Base-by-base conservation (phyloP, 148 eudicot genomes). In the Fallopia convolvulus region DNA sequence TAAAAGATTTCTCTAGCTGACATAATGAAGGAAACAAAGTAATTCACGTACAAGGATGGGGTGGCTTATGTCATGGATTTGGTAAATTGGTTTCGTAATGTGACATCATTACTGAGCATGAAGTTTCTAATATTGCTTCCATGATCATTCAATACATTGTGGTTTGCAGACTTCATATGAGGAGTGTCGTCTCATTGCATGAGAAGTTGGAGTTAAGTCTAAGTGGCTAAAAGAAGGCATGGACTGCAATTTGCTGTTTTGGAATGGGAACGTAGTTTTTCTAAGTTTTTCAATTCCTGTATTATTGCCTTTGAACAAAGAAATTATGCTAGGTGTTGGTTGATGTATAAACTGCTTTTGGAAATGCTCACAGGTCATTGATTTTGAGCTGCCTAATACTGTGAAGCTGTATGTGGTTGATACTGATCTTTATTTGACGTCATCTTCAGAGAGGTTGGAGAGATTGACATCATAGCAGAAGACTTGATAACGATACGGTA, bases 401-500 rank as follows among this genome's bases (percentile, higher is more conserved):
- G 91, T 90, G 76, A 92, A 87, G 82, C 86, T 92, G 79, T 84
- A 76, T 30, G 97, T 94, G 76, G 86, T 88, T 78, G 91, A 86
- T 18, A 91, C 90, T 68, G 96, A 53, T 82, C 91, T 77, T 79
- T 95, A 58, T 95, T 95, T 85, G 92, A 92, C 80, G 91, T 94
- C 79, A 90, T 92, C 66, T 87, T 83, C 77, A 80, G 79, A 66
- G 87, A 89, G 77, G 86, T 88, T 80, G 94, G 99, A 77, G 80
- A 85, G 75, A 86, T 95, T 76, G 88, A 93, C 82, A 92, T 95
- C 78, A 85, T 89, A 83, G 99, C 99, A 58, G 99, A 95, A 84
- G 99, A 95, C 81, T 86, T 95, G 90, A 95, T 83, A 95, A 95
- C 84, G 94, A 95, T 82, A 95, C 99, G 84, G 99, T 95, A 90